phyloP scores from a whole-genome alignment of 768 basidiomycete species.

The Kwoniella newhampshirensis region DNA sequence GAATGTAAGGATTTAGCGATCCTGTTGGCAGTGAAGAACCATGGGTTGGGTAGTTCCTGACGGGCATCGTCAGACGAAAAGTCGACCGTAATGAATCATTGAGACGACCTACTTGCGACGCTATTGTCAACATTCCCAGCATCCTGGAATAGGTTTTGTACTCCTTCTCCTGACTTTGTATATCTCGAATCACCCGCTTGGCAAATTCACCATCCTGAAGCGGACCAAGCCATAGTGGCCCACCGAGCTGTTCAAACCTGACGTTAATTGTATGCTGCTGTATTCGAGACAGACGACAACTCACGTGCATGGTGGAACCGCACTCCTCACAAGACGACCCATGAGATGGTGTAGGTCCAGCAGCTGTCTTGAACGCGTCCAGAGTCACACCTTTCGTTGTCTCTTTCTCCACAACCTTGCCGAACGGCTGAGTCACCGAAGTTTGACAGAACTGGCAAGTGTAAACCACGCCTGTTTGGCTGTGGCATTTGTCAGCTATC shows the following conservation, averaged over 20 bases:
- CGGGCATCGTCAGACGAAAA: not conserved
- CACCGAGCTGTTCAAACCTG: slow-evolving; percentile 78
- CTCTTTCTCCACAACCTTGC: slow-evolving; percentile 66
- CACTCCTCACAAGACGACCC: slow-evolving; percentile 77
- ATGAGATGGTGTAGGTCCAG: slow-evolving; percentile 61
- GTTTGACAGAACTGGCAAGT: slow-evolving; percentile 81
- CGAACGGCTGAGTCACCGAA: slow-evolving; percentile 80
- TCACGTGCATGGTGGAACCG: slow-evolving; percentile 70
- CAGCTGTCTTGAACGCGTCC: slow-evolving; percentile 67
- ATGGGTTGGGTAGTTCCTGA: slow-evolving; percentile 43
- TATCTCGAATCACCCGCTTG: slow-evolving; percentile 68
- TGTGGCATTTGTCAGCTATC: slow-evolving; percentile 49
- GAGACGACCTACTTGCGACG: slow-evolving; percentile 66
- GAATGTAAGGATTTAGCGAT: slow-evolving; percentile 30
- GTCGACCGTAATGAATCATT: not conserved
- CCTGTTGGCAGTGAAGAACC: slow-evolving; percentile 44
- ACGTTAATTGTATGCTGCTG: not conserved
- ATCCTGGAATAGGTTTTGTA: slow-evolving; percentile 82
- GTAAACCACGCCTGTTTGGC: slow-evolving; percentile 82
- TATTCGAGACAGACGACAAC: slow-evolving; percentile 36
- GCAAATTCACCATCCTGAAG: slow-evolving; percentile 78
- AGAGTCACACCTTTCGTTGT: slow-evolving; percentile 63
- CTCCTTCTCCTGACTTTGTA: slow-evolving; percentile 62
- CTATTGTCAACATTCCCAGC: slow-evolving; percentile 92
- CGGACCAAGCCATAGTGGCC: slow-evolving; percentile 94